Evolutionary conservation across 208 protist species (phyloP).

Genomic region (Phytomonas sp.): DNA sequence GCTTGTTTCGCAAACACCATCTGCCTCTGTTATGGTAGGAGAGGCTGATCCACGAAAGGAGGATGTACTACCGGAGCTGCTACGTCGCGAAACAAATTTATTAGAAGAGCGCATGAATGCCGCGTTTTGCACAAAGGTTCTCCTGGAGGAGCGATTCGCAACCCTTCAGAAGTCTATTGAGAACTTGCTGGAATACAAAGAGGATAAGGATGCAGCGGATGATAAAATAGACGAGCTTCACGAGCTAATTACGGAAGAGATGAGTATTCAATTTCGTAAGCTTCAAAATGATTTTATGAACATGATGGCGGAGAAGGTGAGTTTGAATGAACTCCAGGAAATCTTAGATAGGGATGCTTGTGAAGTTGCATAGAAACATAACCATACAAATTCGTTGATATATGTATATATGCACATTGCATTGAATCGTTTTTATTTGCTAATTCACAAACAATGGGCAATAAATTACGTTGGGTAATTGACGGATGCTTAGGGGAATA

Average conservation of each 20-base stretch:
- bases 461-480: too few species aligned
- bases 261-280: constrained; percentile 24
- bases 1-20: too few species aligned
- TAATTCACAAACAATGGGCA: too few species aligned
- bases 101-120: constrained; percentile 9
- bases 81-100: too few species aligned
- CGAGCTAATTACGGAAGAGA: constrained; percentile 27
- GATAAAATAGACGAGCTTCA: constrained; percentile 48
- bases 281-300: constrained; percentile 27
- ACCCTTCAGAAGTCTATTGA: constrained; percentile 64
- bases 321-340: constrained; percentile 39
- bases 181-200: constrained; percentile 54
- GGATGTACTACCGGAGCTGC: too few species aligned
- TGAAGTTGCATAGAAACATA: not conserved
- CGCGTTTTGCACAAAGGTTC: constrained; percentile 23
- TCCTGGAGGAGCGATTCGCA: constrained; percentile 67
- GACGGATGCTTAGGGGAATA: too few species aligned
- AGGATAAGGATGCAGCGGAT: constrained; percentile 45
- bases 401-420: too few species aligned
- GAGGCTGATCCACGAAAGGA: too few species aligned
- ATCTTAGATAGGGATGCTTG: constrained; percentile 30
- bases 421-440: too few species aligned
- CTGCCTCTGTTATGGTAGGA: too few species aligned
- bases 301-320: constrained; percentile 46
- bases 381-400: too few species aligned